Percentiles rank a stretch among this genome's conserved stretches.
These are phyloP conservation scores for Blastobotrys apis DNA, from an alignment of 1,139 yeast species.

Conservation along the genomic window DNA sequence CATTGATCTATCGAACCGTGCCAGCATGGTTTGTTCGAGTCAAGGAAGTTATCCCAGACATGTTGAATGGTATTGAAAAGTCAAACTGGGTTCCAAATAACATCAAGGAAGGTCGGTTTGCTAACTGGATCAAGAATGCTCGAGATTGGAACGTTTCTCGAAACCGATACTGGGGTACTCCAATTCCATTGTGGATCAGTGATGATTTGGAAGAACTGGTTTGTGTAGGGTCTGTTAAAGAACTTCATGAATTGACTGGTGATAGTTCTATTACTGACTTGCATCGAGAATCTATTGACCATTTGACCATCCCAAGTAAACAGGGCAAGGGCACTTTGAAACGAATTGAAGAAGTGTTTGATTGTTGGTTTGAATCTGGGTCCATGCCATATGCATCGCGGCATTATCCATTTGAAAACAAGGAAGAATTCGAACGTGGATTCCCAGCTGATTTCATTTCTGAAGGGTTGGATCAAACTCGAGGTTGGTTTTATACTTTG, in stretches of 20 bases:
- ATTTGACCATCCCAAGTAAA: constrained; percentile 89
- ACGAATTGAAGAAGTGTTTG: constrained; percentile 96
- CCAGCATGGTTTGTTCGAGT: constrained; percentile 99
- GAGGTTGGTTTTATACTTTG: constrained; percentile 99
- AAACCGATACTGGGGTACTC: constrained; percentile 99
- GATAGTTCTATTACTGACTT: constrained; percentile 74
- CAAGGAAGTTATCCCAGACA: constrained; percentile 77
- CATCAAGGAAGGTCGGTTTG: constrained; percentile 90
- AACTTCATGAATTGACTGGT: constrained; percentile 81
- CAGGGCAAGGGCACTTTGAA: constrained; percentile 80
- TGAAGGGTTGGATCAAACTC: constrained; percentile 98
- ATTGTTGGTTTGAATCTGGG: constrained; percentile 99
- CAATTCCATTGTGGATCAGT: constrained; percentile 95
- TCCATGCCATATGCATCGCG: constrained; percentile 98
- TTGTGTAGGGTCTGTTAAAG: constrained; percentile 87
- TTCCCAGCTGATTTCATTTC: constrained; percentile 98
- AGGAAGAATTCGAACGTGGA: constrained; percentile 60
- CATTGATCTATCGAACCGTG: constrained; percentile 89
- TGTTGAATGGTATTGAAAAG: constrained; percentile 77
- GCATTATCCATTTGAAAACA: constrained; percentile 92
- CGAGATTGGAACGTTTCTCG: constrained; percentile 99
- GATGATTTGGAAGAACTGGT: constrained; percentile 91
- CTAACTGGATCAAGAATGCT: constrained; percentile 97
- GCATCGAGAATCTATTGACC: constrained; percentile 90
- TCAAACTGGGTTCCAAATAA: constrained; percentile 93